Base-by-base conservation (phyloP, 148 eudicot genomes). In the Bassia scoparia region DNA sequence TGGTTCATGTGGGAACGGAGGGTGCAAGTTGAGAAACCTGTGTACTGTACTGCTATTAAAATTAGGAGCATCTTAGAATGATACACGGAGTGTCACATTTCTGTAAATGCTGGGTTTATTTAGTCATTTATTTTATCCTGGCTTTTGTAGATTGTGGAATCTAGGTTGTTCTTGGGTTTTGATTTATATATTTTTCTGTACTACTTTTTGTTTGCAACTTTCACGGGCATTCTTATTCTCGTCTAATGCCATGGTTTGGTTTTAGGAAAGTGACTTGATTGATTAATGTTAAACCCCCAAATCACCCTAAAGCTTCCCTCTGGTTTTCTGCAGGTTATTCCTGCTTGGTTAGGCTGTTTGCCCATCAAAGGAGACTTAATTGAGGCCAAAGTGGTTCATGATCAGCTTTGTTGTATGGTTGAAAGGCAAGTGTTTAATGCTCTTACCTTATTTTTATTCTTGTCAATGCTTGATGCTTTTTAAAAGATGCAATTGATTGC, bases 371-470 rank as follows among this genome's bases (percentile, higher is more conserved):
- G 91, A 58, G 97, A 91, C 78, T 79, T 91, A 37, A 83, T 91
- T 76, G 97, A 91, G 83, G 98, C 98, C 64, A 92, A 92, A 81
- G 90, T 82, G 76, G 98, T 92, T 49, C 98, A 92, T 78, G 98
- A 92, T 46, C 90, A 84, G 78, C 91, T 90, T 49, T 90, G 93
- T 69, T 81, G 87, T 33, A 88, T 92, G 98, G 96, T 95, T 70
- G 98, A 95, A 78, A 95, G 93, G 98, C 78, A 68, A 62, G 75
- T 41, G 31, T 24, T 76, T 75, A 7, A 46, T 56, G 7, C 26
- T 5, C 54, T 65, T 41, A 35, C 1, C 33, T n/a, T 41, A 10
- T 15, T 11, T 31, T 53, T 29, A 23, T 26, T 8, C 20, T 68
- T 35, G 14, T 69, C 50, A 20, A 46, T 59, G 5, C 17, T 20